Evolutionary conservation across 2,329 filamentous ascomycete species (phyloP), one percentile per base, ranked within the genome.

Genomic region (Clarireedia sp.): DNA sequence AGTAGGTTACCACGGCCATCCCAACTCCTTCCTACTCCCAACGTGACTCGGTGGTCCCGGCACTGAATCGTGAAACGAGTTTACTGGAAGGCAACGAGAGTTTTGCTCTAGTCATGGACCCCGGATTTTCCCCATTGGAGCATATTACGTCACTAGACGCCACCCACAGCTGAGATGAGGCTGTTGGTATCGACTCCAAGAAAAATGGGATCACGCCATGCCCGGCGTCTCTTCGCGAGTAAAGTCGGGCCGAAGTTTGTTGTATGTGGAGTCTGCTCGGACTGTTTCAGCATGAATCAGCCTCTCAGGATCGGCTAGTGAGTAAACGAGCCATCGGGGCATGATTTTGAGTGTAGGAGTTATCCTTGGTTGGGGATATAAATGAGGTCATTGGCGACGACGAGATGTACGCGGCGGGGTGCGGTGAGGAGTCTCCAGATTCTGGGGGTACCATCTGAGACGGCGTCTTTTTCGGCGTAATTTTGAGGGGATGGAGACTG

Each of bases 341-440:
- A 29, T 12, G 23, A 26, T 3, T 46, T 37, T 10, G n/a, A 8
- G 40, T 12, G 29, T 29, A 7, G 44, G 23, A 48, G 14, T 16
- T 12, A 40, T 48, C 51, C 51, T 16, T 54, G 36, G n/a, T 41
- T 10, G 40, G 38, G 12, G 12, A 9, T n/a, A 37, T n/a, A 40
- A 10, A 41, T 48, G 46, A 54, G 38, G 51, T 54, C 51, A 54
- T 54, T 7, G 5, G n/a, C 19, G 16, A 17, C 16, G n/a, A 40
- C 38, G 36, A 19, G n/a, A 17, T 23, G n/a, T 41, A 33, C 24
- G 23, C 43, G 23, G 51, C 33, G 51, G 51, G 36, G 14, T 17
- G 5, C n/a, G 14, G 8, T 33, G 16, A 45, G 50, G 50, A 52
- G 51, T 48, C 36, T 48, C 36, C 44, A 48, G 43, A 41, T 55